A percentile compares a stretch with the other conserved stretches of the same genome.
These are phyloP conservation scores for Populus nigra DNA, from an alignment of 345 rosid genomes.

Conservation along the genomic window DNA sequence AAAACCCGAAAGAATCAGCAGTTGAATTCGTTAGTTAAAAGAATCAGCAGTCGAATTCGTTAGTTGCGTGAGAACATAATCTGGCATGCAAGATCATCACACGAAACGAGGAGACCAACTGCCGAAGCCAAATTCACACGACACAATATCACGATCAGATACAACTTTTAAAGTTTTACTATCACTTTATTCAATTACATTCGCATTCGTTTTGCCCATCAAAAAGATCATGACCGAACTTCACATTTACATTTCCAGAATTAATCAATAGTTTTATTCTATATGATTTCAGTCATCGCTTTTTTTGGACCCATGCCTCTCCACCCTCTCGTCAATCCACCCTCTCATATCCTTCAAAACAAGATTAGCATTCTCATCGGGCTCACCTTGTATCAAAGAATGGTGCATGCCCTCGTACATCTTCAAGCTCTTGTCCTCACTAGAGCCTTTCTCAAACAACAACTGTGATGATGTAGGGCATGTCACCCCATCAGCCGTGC, in stretches of 20 bases:
- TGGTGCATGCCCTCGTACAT: slow-evolving; percentile 93
- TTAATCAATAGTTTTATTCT: not conserved
- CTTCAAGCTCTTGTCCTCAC: slow-evolving; percentile 75
- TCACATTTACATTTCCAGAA: not conserved
- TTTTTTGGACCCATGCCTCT: slow-evolving; percentile 47
- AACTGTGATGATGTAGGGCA: slow-evolving; percentile 69
- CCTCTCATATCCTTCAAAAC: slow-evolving; percentile 91
- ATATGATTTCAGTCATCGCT: not conserved
- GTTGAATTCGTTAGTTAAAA: too few species aligned
- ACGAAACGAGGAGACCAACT: too few species aligned
- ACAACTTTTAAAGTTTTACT: not conserved
- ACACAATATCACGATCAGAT: not conserved
- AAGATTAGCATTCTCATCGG: slow-evolving; percentile 64
- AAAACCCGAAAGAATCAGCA: too few species aligned
- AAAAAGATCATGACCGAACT: not conserved
- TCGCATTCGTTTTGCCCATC: not conserved
- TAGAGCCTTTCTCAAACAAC: slow-evolving; percentile 71
- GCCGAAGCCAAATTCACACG: too few species aligned
- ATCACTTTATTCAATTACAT: not conserved
- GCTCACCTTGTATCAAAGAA: slow-evolving; percentile 89
- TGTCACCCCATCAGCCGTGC: slow-evolving; percentile 79
- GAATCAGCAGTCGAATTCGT: too few species aligned
- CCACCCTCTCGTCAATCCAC: slow-evolving; percentile 87
- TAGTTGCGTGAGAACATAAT: too few species aligned
- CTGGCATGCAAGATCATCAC: too few species aligned